phyloP scores from a whole-genome alignment of 805 yeast species.

The Kodamaea lidongshanica region DNA sequence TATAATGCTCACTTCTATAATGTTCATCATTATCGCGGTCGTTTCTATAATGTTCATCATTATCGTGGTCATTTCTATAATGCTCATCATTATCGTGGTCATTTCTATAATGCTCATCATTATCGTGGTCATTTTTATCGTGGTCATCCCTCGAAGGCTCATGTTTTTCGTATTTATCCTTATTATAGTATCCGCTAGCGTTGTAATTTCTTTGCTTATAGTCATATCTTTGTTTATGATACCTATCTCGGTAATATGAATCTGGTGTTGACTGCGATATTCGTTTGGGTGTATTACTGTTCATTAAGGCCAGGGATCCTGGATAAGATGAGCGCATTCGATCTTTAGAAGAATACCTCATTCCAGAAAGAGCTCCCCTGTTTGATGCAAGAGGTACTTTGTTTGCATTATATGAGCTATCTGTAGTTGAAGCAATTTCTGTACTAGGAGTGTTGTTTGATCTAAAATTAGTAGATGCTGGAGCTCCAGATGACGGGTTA shows the following conservation, averaged over 20 bases:
- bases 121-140: constrained; percentile 4
- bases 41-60: constrained; percentile 3
- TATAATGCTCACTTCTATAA: neutral
- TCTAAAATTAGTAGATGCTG: neutral
- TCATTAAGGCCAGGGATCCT: constrained; percentile 16
- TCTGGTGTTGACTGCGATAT: constrained; percentile 18
- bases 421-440: neutral
- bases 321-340: constrained; percentile 13
- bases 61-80: constrained; percentile 7
- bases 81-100: constrained; percentile 4
- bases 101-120: constrained; percentile 3
- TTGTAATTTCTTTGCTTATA: constrained; percentile 6
- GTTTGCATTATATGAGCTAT: constrained; percentile 10
- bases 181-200: constrained; percentile 3
- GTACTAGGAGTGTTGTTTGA: neutral
- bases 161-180: constrained; percentile 2
- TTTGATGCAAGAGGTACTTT: constrained; percentile 11
- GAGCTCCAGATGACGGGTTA: constrained; percentile 1
- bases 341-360: constrained; percentile 14
- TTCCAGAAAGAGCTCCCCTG: constrained; percentile 20
- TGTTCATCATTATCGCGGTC: constrained; percentile 1
- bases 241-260: constrained; percentile 18
- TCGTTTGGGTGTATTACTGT: constrained; percentile 12
- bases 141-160: no score
- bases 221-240: constrained; percentile 6